Evolutionary conservation across 306 rosid genomes (phyloP), one percentile per base, ranked within the genome.

Genomic region (Senna tora): DNA sequence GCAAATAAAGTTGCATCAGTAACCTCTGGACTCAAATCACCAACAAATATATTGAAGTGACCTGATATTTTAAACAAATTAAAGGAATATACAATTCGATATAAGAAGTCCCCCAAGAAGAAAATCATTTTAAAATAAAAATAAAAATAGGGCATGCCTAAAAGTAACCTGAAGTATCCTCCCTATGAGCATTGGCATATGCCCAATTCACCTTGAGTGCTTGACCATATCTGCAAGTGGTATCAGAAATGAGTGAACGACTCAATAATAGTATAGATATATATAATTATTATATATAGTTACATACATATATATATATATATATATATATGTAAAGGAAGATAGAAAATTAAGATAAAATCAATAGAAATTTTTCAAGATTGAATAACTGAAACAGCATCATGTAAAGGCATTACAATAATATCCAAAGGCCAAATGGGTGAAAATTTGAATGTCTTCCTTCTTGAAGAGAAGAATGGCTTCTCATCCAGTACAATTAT

Each of bases 1-100:
- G 90, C 90, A 83, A 86, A 86, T 75, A 86, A 86, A 72, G 85
- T 83, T 68, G 90, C 90, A 86, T 86, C 90, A 83, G 90, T 86
- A 80, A 82, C 87, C 90, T 86, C 90, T 82, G 90, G 84, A 86
- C 90, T 86, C 85, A 86, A 72, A 86, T 86, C 90, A 82, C 90
- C 90, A 13, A 86, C 84, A 86, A 86, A 86, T 62, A 86, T 57
- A 80, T 83, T 86, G 87, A 80, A 86, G 85, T 86, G 90, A 72
- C 90, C 90, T 86, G 87, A 77, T 65, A 78, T 82, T 83, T 81
- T 83, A 73, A 81, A 82, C 79, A 69, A 72, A 82, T 84, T 45
- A 82, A 84, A 75, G 81, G 63, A 75, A 77, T 74, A 67, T 78
- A 74, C 74, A 59, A 63, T 68, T 67, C 57, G 41, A 79, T 73